These are phyloP conservation scores for Tolypocladium pustulatum DNA, from an alignment of 2,329 filamentous ascomycete genomes.

Conservation along the genomic window DNA sequence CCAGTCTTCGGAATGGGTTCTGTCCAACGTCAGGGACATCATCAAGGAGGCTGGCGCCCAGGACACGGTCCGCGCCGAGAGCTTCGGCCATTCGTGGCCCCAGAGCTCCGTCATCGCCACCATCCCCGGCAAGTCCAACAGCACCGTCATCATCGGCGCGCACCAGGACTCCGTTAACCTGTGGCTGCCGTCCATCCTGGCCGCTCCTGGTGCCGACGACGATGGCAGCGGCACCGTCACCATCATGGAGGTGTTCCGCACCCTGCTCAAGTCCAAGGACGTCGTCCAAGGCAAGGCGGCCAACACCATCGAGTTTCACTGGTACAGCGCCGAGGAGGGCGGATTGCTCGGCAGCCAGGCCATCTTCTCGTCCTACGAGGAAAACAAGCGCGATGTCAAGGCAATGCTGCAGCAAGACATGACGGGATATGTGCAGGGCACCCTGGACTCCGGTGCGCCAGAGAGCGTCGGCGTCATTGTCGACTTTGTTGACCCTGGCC, in stretches of 20 bases:
- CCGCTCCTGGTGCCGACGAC: slow-evolving; percentile 89
- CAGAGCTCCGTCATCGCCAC: slow-evolving; percentile 87
- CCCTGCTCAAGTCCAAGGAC: slow-evolving; percentile 62
- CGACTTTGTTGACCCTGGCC: slow-evolving; percentile 72
- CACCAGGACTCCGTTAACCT: slow-evolving; percentile 96
- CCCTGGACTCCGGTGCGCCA: slow-evolving; percentile 67
- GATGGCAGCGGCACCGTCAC: slow-evolving; percentile 90
- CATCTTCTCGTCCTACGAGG: slow-evolving; percentile 75
- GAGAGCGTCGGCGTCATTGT: slow-evolving; percentile 90
- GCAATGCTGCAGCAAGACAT: slow-evolving; percentile 99
- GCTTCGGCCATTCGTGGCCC: slow-evolving; percentile 76
- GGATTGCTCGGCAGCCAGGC: slow-evolving; percentile 81
- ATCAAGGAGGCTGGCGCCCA: slow-evolving; percentile 62
- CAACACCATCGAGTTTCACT: slow-evolving; percentile 94
- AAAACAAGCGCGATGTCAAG: slow-evolving; percentile 64
- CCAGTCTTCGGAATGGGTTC: slow-evolving; percentile 81
- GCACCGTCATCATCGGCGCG: slow-evolving; percentile 80
- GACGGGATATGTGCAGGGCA: slow-evolving; percentile 81
- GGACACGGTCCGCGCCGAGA: slow-evolving; percentile 56
- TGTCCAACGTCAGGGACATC: slow-evolving; percentile 61
- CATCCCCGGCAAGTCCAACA: slow-evolving; percentile 75
- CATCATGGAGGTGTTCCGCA: slow-evolving; percentile 81
- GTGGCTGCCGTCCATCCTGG: slow-evolving; percentile 72
- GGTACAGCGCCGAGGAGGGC: slow-evolving; percentile 87
- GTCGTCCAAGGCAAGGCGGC: slow-evolving; percentile 60